These are phyloP conservation scores for Xylariaceae sp. DNA, from an alignment of 2,329 filamentous ascomycete genomes.

Conservation along the genomic window DNA sequence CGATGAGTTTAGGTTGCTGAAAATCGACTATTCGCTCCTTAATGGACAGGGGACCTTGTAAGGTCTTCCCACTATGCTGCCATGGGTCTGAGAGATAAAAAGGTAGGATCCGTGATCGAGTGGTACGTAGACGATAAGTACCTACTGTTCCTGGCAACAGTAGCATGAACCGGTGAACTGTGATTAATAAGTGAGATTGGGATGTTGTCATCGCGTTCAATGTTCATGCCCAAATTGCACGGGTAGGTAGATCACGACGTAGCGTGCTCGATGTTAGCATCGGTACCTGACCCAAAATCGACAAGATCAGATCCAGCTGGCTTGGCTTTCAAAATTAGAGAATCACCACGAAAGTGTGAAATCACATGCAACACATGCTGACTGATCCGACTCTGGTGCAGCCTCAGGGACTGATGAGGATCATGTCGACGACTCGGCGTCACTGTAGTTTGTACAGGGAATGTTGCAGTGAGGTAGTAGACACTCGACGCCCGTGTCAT, in stretches of 20 bases:
- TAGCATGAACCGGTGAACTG: too few species aligned
- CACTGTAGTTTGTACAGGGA: too few species aligned
- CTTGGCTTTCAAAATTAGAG: background rate
- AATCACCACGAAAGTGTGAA: background rate
- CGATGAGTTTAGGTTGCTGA: background rate
- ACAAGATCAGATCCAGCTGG: background rate
- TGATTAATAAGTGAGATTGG: too few species aligned
- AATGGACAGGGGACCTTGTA: background rate
- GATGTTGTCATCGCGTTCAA: too few species aligned
- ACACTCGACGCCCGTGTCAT: too few species aligned
- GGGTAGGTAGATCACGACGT: too few species aligned
- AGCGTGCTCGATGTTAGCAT: too few species aligned
- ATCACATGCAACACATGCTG: background rate
- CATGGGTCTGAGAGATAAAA: background rate
- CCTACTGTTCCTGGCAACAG: too few species aligned
- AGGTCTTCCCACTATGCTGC: background rate
- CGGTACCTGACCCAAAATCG: too few species aligned
- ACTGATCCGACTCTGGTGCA: slow-evolving; percentile 78
- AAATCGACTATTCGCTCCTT: background rate
- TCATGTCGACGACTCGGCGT: slow-evolving; percentile 49
- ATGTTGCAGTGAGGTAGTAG: too few species aligned
- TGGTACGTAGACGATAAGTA: background rate
- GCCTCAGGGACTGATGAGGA: slow-evolving; percentile 70
- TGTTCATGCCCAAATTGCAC: too few species aligned
- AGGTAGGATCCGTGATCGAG: background rate